phyloP scores from a whole-genome alignment of 2,329 filamentous ascomycete species.

The Alternaria solani region DNA sequence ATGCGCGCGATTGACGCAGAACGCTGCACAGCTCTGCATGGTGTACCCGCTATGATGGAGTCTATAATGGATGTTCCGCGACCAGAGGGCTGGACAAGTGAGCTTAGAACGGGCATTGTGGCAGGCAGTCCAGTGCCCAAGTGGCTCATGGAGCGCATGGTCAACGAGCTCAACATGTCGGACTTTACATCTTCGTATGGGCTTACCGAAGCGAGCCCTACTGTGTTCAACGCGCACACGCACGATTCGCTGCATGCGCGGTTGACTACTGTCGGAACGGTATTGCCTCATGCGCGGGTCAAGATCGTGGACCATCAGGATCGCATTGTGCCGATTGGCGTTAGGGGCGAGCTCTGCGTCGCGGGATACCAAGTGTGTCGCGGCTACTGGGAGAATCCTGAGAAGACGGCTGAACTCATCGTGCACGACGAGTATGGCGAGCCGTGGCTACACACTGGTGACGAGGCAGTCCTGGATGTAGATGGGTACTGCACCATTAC shows the following conservation, averaged over 20 bases:
- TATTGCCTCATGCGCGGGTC: slow-evolving; percentile 76
- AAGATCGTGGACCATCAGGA: slow-evolving; percentile 79
- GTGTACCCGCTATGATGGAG: slow-evolving; percentile 86
- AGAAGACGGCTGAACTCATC: slow-evolving; percentile 77
- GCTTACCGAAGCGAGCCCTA: slow-evolving; percentile 80
- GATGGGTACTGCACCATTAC: slow-evolving; percentile 73
- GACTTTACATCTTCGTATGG: slow-evolving; percentile 68
- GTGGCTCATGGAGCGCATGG: slow-evolving; percentile 76
- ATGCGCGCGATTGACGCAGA: slow-evolving; percentile 67
- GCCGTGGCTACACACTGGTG: slow-evolving; percentile 51
- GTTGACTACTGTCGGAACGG: slow-evolving; percentile 75
- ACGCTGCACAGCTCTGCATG: slow-evolving; percentile 73
- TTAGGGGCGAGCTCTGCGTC: slow-evolving; percentile 77
- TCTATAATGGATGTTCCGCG: slow-evolving; percentile 63
- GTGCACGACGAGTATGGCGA: slow-evolving; percentile 69
- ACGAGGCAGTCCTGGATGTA: slow-evolving; percentile 51
- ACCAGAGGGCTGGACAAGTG: slow-evolving; percentile 53
- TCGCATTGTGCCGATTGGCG: slow-evolving; percentile 71
- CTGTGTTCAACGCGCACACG: slow-evolving; percentile 81
- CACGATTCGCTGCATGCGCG: slow-evolving; percentile 73
- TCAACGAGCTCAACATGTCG: slow-evolving; percentile 75
- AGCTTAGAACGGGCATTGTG: slow-evolving; percentile 77
- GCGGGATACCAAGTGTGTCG: slow-evolving; percentile 78
- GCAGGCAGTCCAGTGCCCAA: slow-evolving; percentile 79
- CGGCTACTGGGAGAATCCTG: slow-evolving; percentile 71